Conservation (phyloP, 345 rosid genomes). For the Microthlaspi erraticum region DNA sequence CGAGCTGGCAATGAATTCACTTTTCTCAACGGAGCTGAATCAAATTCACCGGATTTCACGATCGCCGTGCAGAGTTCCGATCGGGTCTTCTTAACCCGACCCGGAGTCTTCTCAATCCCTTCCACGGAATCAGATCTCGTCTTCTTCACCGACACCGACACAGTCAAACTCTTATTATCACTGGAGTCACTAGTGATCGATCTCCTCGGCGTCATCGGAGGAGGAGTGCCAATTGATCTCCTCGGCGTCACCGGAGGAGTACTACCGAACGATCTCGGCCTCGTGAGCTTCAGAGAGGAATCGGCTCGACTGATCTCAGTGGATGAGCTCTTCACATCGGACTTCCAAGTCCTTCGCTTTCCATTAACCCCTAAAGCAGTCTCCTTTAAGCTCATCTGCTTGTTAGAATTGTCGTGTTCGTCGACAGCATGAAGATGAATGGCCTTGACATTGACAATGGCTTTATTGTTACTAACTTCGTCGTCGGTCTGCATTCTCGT, state of each 20-base stretch:
- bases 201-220: slow-evolving; percentile 42
- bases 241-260: slow-evolving; percentile 38
- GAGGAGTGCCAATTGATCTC: slow-evolving; percentile 9
- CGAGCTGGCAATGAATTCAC: slow-evolving; percentile 46
- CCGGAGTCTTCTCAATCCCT: slow-evolving; percentile 50
- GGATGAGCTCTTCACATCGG: slow-evolving; percentile 48
- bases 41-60: slow-evolving; percentile 45
- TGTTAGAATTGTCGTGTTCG: neutral
- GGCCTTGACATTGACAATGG: slow-evolving; percentile 64
- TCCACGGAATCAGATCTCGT: slow-evolving; percentile 54
- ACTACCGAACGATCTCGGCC: slow-evolving; percentile 47
- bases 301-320: slow-evolving; percentile 50
- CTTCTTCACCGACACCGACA: slow-evolving; percentile 50
- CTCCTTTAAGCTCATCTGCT: slow-evolving; percentile 40
- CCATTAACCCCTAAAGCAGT: slow-evolving; percentile 46
- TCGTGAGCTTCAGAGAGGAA: slow-evolving; percentile 46
- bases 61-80: slow-evolving; percentile 40
- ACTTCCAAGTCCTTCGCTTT: slow-evolving; percentile 73
- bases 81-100: slow-evolving; percentile 49
- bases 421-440: slow-evolving; percentile 50
- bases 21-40: slow-evolving; percentile 41
- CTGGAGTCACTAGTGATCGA: slow-evolving; percentile 31
- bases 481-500: slow-evolving; percentile 73
- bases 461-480: slow-evolving; percentile 39
- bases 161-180: slow-evolving; percentile 47